Base-by-base conservation (phyloP, 129 eudicot genomes). In the Flaveria trinervia region DNA sequence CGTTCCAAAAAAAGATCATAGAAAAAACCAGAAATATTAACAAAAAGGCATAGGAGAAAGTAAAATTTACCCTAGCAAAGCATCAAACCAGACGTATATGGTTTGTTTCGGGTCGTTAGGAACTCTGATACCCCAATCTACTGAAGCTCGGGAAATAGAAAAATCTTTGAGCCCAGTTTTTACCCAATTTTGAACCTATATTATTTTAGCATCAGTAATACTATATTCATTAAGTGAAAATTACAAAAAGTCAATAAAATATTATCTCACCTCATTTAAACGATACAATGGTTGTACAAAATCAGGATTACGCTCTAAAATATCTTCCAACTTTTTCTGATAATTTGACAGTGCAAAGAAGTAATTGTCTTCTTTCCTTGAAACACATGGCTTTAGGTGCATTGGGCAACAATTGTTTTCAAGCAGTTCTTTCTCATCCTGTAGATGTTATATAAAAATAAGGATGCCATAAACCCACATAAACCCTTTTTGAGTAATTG, bases 1-100 rank as follows among this genome's bases (percentile, higher is more conserved):
- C 11, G 39, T 72, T 72, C 26, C 45, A 57, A 33, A 26, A 22
- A 64, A 3, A 64, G 44, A 15, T 28, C 41, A 25, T 64, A 64
- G 1, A 64, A 28, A 28, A 64, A 64, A 64, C 43, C 22, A 64
- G 44, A 33, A 61, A 25, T 36, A 62, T 30, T 5, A 64, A 25
- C 11, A 20, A 39, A 48, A 9, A 30, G 33, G 30, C 46, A 74
- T 60, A 61, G 5, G 33, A 73, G 68, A 76, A 25, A 68, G 62
- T 70, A 10, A 44, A 65, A 30, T 17, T 65, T 89, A 94, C 99
- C 99, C 99, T 78, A 91, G 73, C 48, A 94, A 83, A 72, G 99
- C 99, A 91, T 94, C 99, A 89, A 94, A 94, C 99, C 99, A 94
- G 22, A 94, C 99, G 78, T 94, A 94, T 36, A 94, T 94, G 59